Evolutionary conservation across 2,329 filamentous ascomycete species (phyloP).

Genomic region (Penicillium sp.): DNA sequence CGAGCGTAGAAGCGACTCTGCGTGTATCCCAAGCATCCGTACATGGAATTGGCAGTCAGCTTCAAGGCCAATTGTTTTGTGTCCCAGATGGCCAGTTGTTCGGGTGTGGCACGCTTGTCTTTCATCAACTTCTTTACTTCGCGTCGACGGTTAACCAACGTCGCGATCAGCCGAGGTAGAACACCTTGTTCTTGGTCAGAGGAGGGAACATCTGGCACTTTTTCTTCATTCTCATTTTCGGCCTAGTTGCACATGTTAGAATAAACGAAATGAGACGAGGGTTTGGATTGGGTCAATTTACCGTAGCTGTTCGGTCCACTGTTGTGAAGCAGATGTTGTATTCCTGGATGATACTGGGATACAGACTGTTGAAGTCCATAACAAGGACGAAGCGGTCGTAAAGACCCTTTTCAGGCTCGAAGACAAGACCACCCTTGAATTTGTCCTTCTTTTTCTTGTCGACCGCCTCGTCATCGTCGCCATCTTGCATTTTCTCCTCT

Average conservation of each 20-base stretch:
- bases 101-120: constrained; percentile 77
- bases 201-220: constrained; percentile 80
- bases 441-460: constrained; percentile 98
- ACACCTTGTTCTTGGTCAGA: constrained; percentile 76
- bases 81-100: constrained; percentile 92
- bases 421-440: constrained; percentile 96
- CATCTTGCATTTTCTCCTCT: constrained; percentile 68
- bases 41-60: constrained; percentile 99
- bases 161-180: constrained; percentile 85
- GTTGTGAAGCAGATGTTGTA: constrained; percentile 99
- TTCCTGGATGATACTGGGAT: constrained; percentile 98
- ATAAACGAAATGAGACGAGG: neutral
- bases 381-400: constrained; percentile 98
- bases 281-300: constrained; percentile 46
- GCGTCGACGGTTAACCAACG: constrained; percentile 80
- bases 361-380: constrained; percentile 99
- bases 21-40: constrained; percentile 94
- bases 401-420: constrained; percentile 94
- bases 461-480: constrained; percentile 63
- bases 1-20: constrained; percentile 97
- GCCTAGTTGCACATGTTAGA: constrained; percentile 24
- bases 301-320: constrained; percentile 72
- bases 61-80: constrained; percentile 97
- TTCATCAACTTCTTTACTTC: constrained; percentile 98
- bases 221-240: constrained; percentile 75